Evolutionary conservation across 768 basidiomycete species (phyloP), one percentile per base, ranked within the genome.

Genomic region (Kockovaella imperatae): DNA sequence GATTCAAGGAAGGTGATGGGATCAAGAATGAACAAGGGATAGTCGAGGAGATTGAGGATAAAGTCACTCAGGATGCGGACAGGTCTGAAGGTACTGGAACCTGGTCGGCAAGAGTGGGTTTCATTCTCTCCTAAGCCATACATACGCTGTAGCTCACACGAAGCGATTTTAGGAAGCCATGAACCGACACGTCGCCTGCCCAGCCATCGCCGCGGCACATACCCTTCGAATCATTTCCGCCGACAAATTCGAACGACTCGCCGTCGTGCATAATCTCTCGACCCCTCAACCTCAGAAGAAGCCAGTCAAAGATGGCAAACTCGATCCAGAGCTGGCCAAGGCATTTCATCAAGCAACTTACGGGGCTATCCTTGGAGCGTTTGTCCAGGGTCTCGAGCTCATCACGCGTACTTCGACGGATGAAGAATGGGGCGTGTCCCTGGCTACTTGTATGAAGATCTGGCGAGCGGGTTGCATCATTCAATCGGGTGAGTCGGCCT

Each of bases 391-490:
- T 20, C 41, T 68, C n/a, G 51, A 58, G 64, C 52, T 70, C 49
- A 64, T 70, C 42, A 55, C 69, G 20, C 46, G 58, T 43, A 68
- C 68, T 0, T 68, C 68, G 1, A 44, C 52, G 17, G 59, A 63
- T 15, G 52, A 63, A 35, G 61, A 59, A 40, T 70, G 69, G 65
- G 51, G 53, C 45, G 53, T 71, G 41, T 45, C 48, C 5, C 54
- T 71, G 15, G 51, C 54, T 0, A 41, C 49, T 14, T 67, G 66
- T 48, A 52, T 68, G 30, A 40, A 46, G 30, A 69, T 70, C 46
- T 67, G 70, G 70, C 43, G 64, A n/a, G 63, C 62, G 23, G 71
- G 71, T 25, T 71, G 68, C 47, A 71, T 71, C 49, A 69, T 70
- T 39, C 68, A 64, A 43, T 62, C 56, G 13, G 61, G 61, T 54